These are phyloP conservation scores for Fusarium oligoseptatum DNA, from an alignment of 2,329 filamentous ascomycete genomes.

Conservation along the genomic window DNA sequence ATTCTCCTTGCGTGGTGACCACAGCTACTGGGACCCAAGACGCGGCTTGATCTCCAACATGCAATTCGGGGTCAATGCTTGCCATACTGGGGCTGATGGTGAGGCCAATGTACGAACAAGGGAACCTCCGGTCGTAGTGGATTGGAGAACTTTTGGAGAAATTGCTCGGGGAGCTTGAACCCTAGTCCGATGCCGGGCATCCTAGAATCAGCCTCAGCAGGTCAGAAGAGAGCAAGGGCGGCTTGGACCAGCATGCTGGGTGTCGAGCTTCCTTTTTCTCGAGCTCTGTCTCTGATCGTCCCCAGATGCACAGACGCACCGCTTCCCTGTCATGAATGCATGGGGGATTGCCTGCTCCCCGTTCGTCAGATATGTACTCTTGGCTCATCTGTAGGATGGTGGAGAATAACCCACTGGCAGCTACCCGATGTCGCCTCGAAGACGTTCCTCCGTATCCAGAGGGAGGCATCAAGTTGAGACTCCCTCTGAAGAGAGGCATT, in stretches of 20 bases:
- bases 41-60: conserved; percentile 36
- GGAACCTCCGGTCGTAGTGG: conserved; percentile 21
- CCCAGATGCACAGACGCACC: conserved; percentile 12
- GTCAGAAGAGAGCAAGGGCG: background rate
- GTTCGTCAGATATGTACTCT: conserved; percentile 34
- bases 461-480: conserved; percentile 27
- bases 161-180: background rate
- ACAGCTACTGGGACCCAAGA: conserved; percentile 21
- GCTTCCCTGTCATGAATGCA: conserved; percentile 28
- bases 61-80: conserved; percentile 17
- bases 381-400: conserved; percentile 35
- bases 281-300: conserved; percentile 5
- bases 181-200: conserved; percentile 12
- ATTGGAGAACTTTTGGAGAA: conserved; percentile 30
- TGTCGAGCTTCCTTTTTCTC: background rate
- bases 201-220: background rate
- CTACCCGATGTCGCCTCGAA: conserved; percentile 29
- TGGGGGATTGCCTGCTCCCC: conserved; percentile 22
- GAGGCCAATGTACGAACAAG: conserved; percentile 20
- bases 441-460: conserved; percentile 18
- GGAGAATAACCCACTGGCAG: conserved; percentile 36
- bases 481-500: conserved; percentile 24
- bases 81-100: conserved; percentile 35
- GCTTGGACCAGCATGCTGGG: background rate
- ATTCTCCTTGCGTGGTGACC: conserved; percentile 30